Evolutionary conservation across 2,329 filamentous ascomycete genomes (phyloP).

Genomic region (Cladorrhinum sp.): DNA sequence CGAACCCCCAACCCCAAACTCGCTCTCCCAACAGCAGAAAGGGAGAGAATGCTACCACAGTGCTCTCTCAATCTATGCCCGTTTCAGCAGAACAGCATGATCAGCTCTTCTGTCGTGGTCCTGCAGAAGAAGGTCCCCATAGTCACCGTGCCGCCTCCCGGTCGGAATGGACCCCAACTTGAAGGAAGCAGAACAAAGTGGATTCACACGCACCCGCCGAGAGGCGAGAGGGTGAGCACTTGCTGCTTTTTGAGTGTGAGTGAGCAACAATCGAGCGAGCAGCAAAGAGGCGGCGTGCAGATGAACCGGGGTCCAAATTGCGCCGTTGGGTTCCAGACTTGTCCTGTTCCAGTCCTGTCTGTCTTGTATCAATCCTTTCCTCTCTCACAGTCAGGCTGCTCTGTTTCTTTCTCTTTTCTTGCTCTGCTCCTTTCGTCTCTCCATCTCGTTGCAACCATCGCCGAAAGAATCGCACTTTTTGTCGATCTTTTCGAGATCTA

Average conservation of each 20-base stretch:
- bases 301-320: slow-evolving; percentile 7
- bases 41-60: not conserved
- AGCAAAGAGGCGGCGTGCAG: slow-evolving; percentile 15
- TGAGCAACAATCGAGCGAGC: slow-evolving; percentile 6
- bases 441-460: not conserved
- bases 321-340: slow-evolving; percentile 12
- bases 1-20: not conserved
- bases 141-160: slow-evolving; percentile 3
- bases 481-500: not conserved
- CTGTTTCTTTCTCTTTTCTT: not conserved
- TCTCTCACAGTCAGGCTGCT: not conserved
- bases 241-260: not conserved
- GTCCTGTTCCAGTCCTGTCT: not conserved
- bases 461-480: not conserved
- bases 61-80: not conserved
- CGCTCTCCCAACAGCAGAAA: not conserved
- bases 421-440: not conserved
- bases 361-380: slow-evolving; percentile 1
- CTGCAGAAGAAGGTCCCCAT: not conserved
- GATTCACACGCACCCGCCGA: slow-evolving; percentile 4
- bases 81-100: not conserved
- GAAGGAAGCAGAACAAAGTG: slow-evolving; percentile 7
- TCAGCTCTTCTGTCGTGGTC: not conserved
- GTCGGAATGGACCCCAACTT: slow-evolving; percentile 3
- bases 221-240: not conserved